Percentiles rank a stretch among this genome's conserved stretches.
Conservation (phyloP, 768 basidiomycete genomes). For the Hydnomerulius pinastri region DNA sequence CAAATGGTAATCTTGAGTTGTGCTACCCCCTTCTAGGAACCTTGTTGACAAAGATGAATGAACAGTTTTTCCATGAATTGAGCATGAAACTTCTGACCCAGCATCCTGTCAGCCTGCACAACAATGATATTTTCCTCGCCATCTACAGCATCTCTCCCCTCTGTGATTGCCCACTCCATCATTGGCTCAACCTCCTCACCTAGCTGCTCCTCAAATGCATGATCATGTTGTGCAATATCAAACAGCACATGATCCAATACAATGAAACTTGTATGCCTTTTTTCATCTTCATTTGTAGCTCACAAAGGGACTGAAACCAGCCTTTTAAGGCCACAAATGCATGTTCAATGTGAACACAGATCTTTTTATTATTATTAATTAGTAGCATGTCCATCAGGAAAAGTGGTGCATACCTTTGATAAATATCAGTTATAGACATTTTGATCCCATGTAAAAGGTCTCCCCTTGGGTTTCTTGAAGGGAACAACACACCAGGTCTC, state of each 20-base stretch:
- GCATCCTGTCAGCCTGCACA: background rate
- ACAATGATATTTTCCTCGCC: background rate
- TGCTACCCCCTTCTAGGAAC: no score
- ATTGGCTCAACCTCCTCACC: background rate
- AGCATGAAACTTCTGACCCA: background rate
- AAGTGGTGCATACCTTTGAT: background rate
- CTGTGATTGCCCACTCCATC: background rate
- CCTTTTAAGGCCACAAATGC: conserved; percentile 1
- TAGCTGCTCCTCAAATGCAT: background rate
- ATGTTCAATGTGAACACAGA: background rate
- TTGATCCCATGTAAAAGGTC: background rate
- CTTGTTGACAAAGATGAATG: no score
- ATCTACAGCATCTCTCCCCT: background rate
- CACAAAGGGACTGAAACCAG: background rate
- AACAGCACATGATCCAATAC: background rate
- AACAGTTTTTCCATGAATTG: background rate
- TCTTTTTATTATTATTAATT: background rate
- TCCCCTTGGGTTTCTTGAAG: conserved; percentile 8
- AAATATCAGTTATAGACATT: background rate
- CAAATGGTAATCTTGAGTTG: no score
- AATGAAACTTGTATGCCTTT: background rate
- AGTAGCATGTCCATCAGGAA: background rate
- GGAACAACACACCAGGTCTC: conserved; percentile 3
- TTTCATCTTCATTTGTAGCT: background rate
- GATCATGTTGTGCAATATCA: background rate